phyloP scores from a whole-genome alignment of 306 rosid species.

The Fagus sylvatica region DNA sequence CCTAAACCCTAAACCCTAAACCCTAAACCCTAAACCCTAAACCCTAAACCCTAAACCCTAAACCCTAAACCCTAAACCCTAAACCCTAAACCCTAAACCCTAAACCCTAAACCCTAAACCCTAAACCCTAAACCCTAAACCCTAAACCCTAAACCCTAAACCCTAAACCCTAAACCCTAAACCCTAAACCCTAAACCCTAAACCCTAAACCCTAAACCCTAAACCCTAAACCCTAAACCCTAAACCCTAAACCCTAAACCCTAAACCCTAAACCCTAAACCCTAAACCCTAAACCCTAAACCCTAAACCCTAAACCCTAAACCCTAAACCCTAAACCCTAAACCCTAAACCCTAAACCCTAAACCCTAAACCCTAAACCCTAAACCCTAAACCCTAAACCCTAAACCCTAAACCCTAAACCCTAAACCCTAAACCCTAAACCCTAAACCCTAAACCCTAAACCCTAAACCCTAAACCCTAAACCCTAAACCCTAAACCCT shows the following conservation, averaged over 20 bases:
- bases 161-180: constrained; percentile 20
- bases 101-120: constrained; percentile 23
- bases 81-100: constrained; percentile 19
- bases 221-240: constrained; percentile 19
- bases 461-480: constrained; percentile 18
- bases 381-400: constrained; percentile 16
- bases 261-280: not conserved
- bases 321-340: constrained; percentile 23
- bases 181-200: constrained; percentile 28
- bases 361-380: constrained; percentile 25
- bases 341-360: constrained; percentile 32
- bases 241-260: constrained; percentile 21
- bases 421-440: constrained; percentile 24
- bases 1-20: constrained; percentile 19
- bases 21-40: constrained; percentile 18
- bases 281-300: constrained; percentile 4
- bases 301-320: constrained; percentile 18
- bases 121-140: constrained; percentile 23
- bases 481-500: constrained; percentile 17
- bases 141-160: constrained; percentile 13
- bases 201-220: constrained; percentile 35
- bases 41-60: constrained; percentile 20
- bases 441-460: constrained; percentile 20
- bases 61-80: constrained; percentile 20
- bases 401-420: constrained; percentile 31